Evolutionary conservation across 179 eudicot genomes (phyloP), one percentile per base, ranked within the genome.

Genomic region (Actinidia arguta): DNA sequence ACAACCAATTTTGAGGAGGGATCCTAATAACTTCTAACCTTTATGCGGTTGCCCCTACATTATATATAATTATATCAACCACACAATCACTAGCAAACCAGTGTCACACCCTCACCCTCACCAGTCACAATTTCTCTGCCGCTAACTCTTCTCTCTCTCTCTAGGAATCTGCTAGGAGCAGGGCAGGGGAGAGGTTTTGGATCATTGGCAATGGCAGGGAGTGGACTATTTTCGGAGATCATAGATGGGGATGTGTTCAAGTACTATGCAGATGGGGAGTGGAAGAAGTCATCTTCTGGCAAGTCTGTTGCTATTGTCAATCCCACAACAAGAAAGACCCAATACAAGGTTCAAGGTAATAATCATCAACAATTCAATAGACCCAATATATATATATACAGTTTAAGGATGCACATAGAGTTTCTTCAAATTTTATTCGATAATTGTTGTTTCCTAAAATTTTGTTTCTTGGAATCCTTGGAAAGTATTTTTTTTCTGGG

Each of bases 221-320:
- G 72, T 74, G 98, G 92, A 18, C 91, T 87, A 18, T 95, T 95
- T 88, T 86, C 85, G 27, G 98, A 97, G 50, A 95, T 95, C 52
- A 90, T 92, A 13, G 98, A 97, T 20, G 97, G 93, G 5, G 99
- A 95, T 72, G 93, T 92, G 47, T 97, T 83, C 84, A 95, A 95
- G 76, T 96, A 95, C 81, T 96, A 96, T 63, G 88, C 92, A 79
- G 98, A 95, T 82, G 97, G 97, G 70, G 95, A 93, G 84, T 96
- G 99, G 99, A 95, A 90, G 84, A 78, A 73, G 31, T 96, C 99
- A 1, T 74, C 95, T 52, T 95, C 99, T 68, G 94, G 94, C 4
- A 96, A 96, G 84, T 84, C 97, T 64, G 95, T 94, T 83, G 81
- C 97, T 6, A 93, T 94, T 73, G 86, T 94, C 73, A 94, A 94